Conservation (phyloP, 768 basidiomycete species). For the Rhodocollybia butyracea region DNA sequence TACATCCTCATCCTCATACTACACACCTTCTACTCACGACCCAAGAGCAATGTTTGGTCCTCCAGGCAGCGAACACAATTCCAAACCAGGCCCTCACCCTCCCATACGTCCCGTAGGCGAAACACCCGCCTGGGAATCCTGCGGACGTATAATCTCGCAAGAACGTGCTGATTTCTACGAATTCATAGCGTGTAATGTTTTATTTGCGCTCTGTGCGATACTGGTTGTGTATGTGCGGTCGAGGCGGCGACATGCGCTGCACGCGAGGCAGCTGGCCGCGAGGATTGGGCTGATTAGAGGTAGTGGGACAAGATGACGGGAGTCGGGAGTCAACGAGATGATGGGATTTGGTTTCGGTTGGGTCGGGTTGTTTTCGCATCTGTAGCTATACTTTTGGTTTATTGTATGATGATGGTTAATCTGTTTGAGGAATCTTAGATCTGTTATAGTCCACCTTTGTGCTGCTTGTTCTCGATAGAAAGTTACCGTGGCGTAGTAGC, state of each 20-base stretch:
- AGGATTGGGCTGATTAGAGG: slow-evolving; percentile 71
- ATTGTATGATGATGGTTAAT: too few relatives aligned
- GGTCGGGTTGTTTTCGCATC: too few relatives aligned
- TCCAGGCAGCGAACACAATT: slow-evolving; percentile 4
- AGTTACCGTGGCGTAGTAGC: too few relatives aligned
- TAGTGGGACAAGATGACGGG: slow-evolving; percentile 22
- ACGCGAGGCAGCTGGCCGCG: slow-evolving; percentile 81
- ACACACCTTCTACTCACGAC: slow-evolving; percentile 13
- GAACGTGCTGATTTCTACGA: slow-evolving; percentile 90
- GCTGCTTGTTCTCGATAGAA: too few relatives aligned
- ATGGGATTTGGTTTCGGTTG: too few relatives aligned
- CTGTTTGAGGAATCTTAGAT: too few relatives aligned
- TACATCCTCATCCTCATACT: slow-evolving; percentile 23
- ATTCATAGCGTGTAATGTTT: slow-evolving; percentile 80
- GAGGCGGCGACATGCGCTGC: slow-evolving; percentile 63
- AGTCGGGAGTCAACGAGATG: too few relatives aligned
- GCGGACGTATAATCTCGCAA: slow-evolving; percentile 76
- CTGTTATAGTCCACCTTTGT: too few relatives aligned
- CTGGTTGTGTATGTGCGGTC: slow-evolving; percentile 66
- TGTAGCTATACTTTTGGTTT: too few relatives aligned
- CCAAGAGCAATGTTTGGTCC: too few relatives aligned
- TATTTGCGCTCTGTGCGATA: slow-evolving; percentile 67
- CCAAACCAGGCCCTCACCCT: slow-evolving; percentile 2
- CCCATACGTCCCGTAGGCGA: slow-evolving; percentile 35
- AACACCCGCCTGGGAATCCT: slow-evolving; percentile 88